phyloP scores from a whole-genome alignment of 1,284 basidiomycete species.

The Neotropicomus parvogracilis region DNA sequence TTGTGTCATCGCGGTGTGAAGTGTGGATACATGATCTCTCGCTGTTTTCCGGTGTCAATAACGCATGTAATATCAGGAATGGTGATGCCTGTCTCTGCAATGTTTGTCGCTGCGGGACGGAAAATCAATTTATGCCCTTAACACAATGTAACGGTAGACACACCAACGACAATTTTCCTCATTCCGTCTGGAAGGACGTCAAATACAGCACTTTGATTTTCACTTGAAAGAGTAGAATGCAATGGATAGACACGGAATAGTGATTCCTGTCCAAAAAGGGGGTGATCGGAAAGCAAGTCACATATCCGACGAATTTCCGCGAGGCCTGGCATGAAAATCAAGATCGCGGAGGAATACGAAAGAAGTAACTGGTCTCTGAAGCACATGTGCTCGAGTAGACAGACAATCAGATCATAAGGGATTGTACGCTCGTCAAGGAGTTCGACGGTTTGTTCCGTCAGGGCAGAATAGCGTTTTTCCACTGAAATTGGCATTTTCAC shows the following conservation, averaged over 20 bases:
- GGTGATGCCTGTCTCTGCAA: slow-evolving; percentile 91
- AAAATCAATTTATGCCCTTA: slow-evolving; percentile 68
- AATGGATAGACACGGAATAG: slow-evolving; percentile 83
- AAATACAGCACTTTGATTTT: slow-evolving; percentile 89
- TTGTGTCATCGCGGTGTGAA: not conserved
- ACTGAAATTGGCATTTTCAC: slow-evolving; percentile 50
- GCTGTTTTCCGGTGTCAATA: slow-evolving; percentile 93
- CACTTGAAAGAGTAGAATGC: slow-evolving; percentile 91
- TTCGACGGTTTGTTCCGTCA: slow-evolving; percentile 80
- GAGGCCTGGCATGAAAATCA: slow-evolving; percentile 94
- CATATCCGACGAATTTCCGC: slow-evolving; percentile 89
- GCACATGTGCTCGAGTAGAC: slow-evolving; percentile 87
- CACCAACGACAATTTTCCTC: slow-evolving; percentile 91
- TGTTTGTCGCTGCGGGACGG: slow-evolving; percentile 47
- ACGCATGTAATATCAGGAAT: slow-evolving; percentile 99
- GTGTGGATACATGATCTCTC: slow-evolving; percentile 73
- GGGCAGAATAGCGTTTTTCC: slow-evolving; percentile 68
- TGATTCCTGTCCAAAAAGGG: slow-evolving; percentile 61
- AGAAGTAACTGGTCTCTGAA: slow-evolving; percentile 56
- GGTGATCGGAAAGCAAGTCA: slow-evolving; percentile 80
- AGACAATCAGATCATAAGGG: slow-evolving; percentile 85
- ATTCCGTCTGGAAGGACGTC: slow-evolving; percentile 77
- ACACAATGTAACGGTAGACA: slow-evolving; percentile 34
- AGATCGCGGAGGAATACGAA: slow-evolving; percentile 75
- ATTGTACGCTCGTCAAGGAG: slow-evolving; percentile 87